Evolutionary conservation across 331 rosid species (phyloP), one percentile per base, ranked within the genome.

Genomic region (Rhamnella rubrinervis): DNA sequence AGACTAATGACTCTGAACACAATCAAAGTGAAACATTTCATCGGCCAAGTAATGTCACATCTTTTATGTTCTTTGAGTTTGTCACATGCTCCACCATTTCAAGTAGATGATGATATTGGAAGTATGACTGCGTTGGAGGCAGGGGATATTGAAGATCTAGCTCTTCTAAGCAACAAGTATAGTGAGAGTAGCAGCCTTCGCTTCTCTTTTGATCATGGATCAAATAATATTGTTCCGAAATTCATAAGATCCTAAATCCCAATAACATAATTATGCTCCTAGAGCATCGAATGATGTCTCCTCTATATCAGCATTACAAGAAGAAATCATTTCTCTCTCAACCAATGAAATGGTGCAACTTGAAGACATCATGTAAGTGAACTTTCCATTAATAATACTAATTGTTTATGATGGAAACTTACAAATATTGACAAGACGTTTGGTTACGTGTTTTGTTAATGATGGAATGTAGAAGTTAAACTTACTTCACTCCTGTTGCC

Each of bases 91-190:
- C 64, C 23, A 13, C 78, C 82, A 40, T 52, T 67, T 26, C 80
- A 58, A 23, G 50, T 63, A 47, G 89, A 82, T 19, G 66, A 81
- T 65, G 81, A 80, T 37, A 70, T 19, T 25, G 89, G 81, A 47
- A 59, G 66, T 15, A 97, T 79, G 51, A 66, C 46, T 60, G 92
- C 85, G 58, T 88, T 97, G 28, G 92, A 93, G 82, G 97, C 89
- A 4, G 98, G 98, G n/a, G 98, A 93, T 41, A 87, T 88, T 23
- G 96, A 97, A 20, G 96, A 93, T 71, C 78, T 96, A 46, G 95
- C 88, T 66, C 91, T 90, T 75, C 71, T 68, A 12, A 86, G 91
- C 84, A 80, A 63, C 61, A 83, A 86, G 69, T 31, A 77, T 68
- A 81, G 92, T 67, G 82, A 76, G 17, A 80, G 81, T 58, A 59